Percentiles rank a stretch among this genome's conserved stretches.
These are phyloP conservation scores for Nematocida parisii DNA, from an alignment of 371 early-diverging fungal genomes.

Conservation along the genomic window DNA sequence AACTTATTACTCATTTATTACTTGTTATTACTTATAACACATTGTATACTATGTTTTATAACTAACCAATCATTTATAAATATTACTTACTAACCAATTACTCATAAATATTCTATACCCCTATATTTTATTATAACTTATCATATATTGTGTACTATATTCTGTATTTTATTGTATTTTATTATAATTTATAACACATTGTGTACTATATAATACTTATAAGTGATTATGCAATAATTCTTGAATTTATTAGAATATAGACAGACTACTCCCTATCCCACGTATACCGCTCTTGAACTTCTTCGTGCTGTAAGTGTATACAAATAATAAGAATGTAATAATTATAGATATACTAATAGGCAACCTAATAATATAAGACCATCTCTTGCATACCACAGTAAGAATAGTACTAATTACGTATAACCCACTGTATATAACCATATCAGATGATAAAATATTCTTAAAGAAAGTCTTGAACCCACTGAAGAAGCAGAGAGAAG, in stretches of 20 bases:
- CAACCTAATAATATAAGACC: neutral
- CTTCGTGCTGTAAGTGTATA: slow-evolving; percentile 26
- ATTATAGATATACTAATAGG: neutral
- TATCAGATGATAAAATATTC: slow-evolving; percentile 24
- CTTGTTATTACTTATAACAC: no score
- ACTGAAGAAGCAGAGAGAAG: slow-evolving; percentile 35
- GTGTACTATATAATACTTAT: no score
- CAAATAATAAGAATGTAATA: neutral
- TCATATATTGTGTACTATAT: no score
- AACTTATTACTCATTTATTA: no score
- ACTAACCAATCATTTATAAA: no score
- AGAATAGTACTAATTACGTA: neutral
- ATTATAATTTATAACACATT: no score
- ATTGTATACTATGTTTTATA: no score
- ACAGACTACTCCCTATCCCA: slow-evolving; percentile 12
- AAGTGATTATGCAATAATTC: no score
- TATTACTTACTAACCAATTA: no score
- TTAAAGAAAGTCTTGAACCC: slow-evolving; percentile 52
- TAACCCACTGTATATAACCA: slow-evolving; percentile 10
- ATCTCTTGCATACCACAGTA: neutral
- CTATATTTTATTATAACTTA: no score
- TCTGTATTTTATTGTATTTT: no score
- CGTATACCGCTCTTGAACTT: slow-evolving; percentile 22
- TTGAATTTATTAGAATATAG: neutral
- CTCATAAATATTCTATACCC: no score